Percentiles rank a stretch among this genome's conserved stretches.
Evolutionary conservation across 495 filamentous ascomycete genomes (phyloP).

Genomic region (Cercophora samala): DNA sequence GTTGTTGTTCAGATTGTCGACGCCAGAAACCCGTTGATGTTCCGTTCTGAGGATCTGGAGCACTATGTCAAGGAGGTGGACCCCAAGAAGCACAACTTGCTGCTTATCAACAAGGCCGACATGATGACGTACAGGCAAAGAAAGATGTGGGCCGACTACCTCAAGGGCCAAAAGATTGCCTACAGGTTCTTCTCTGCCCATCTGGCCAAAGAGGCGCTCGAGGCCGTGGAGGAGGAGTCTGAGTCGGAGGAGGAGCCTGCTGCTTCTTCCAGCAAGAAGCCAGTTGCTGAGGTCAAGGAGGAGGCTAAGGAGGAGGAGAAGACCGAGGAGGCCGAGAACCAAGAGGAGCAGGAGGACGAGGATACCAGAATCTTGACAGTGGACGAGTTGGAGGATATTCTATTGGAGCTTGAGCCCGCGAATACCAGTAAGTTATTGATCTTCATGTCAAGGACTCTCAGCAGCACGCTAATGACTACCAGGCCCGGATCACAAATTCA

Average conservation of each 20-base stretch:
- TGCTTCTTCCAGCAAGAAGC: slow-evolving; percentile 19
- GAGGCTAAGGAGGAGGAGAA: slow-evolving; percentile 28
- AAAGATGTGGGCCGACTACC: slow-evolving; percentile 82
- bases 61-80: slow-evolving; percentile 91
- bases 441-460: slow-evolving; percentile 14
- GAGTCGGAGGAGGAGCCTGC: slow-evolving; percentile 43
- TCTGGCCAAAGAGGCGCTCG: slow-evolving; percentile 83
- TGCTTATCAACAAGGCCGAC: slow-evolving; percentile 98
- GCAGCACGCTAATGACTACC: slow-evolving; percentile 14
- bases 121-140: slow-evolving; percentile 94
- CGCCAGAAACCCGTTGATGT: slow-evolving; percentile 89
- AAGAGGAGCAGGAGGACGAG: slow-evolving; percentile 47
- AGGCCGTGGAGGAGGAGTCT: slow-evolving; percentile 54
- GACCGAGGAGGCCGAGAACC: background rate
- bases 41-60: slow-evolving; percentile 91
- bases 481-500: slow-evolving; percentile 61
- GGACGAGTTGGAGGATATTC: slow-evolving; percentile 86
- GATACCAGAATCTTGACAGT: slow-evolving; percentile 82
- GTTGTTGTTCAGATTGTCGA: slow-evolving; percentile 98
- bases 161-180: slow-evolving; percentile 72
- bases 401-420: slow-evolving; percentile 70
- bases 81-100: slow-evolving; percentile 79
- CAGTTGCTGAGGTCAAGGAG: slow-evolving; percentile 27
- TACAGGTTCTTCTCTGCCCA: slow-evolving; percentile 96
- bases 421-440: slow-evolving; percentile 41